Base-by-base conservation (phyloP, 768 basidiomycete species). In the Hypholoma sublateritium region DNA sequence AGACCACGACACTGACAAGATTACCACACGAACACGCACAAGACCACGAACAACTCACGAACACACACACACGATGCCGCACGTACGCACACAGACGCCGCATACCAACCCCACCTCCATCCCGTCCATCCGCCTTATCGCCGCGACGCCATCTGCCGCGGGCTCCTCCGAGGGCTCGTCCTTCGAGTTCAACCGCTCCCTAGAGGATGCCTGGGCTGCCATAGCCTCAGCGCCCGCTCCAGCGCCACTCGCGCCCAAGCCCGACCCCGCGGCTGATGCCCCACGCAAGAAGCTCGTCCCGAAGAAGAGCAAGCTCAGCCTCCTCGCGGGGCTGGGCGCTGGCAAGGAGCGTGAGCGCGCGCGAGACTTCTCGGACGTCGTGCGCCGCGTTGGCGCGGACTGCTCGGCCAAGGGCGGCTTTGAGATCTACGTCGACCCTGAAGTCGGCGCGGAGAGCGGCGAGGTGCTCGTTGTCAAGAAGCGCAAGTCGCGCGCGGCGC, bases 381-480 rank as follows among this genome's bases (percentile, higher is more conserved):
- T 80, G 6, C 71, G 84, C 25, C 80, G 82, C 25, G 77, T 85
- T 2, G 78, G 79, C 14, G 57, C 58, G 4, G 58, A 62, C n/a
- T 34, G 63, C 19, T 58, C 68, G 12, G 73, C 73, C 2, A 69
- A 71, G n/a, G 73, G 80, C 5, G 83, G 83, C 1, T 86, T 89
- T 63, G 89, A 91, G 61, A 89, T 91, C 45, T 80, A 78, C 61
- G 86, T 91, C 8, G 89, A 91, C 59, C 83, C 85, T 1, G 71
- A 78, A 0, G 73, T 79, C 21, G 87, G 89, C 62, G 81, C 84
- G 0, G 88, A 88, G 19, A 74, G 86, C 35, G 86, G 81, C 5
- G 88, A 90, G 60, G 82, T 91, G 17, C 67, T 88, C 19, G 77
- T 91, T 67, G 84, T 91, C 36, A 88, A 87, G 80, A 90, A 89